Conservation (phyloP, 2,329 filamentous ascomycete species). For the Talaromyces pinophilus region DNA sequence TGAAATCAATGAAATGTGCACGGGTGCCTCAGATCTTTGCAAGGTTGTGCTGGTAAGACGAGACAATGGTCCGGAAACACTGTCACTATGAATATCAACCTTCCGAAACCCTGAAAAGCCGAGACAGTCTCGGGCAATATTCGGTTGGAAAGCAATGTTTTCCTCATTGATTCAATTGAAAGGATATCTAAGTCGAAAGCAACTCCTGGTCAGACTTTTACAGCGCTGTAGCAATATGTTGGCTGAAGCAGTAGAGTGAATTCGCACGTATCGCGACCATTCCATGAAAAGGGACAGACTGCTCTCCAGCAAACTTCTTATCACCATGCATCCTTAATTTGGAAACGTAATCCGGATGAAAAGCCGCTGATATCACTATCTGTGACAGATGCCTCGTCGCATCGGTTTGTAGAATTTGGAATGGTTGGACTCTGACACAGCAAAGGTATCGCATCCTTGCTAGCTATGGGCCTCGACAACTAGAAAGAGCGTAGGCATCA, state of each 20-base stretch:
- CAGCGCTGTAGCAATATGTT: not conserved
- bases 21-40: not conserved
- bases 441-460: constrained; percentile 5
- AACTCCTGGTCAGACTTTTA: not conserved
- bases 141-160: not conserved
- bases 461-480: not conserved
- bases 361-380: not conserved
- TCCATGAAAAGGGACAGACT: not conserved
- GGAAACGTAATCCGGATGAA: too few species aligned
- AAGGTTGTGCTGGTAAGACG: not conserved
- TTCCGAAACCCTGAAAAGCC: not conserved
- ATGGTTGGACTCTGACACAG: constrained; percentile 12
- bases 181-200: not conserved
- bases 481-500: not conserved
- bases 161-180: not conserved
- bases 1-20: not conserved
- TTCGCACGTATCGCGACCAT: not conserved
- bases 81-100: not conserved
- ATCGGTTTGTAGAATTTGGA: not conserved
- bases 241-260: not conserved
- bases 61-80: not conserved
- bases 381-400: not conserved
- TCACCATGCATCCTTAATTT: not conserved
- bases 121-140: not conserved
- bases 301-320: not conserved